Percentiles rank a stretch among this genome's conserved stretches.
Conservation (phyloP, 1,284 basidiomycete genomes). For the Heterobasidion parviporum region DNA sequence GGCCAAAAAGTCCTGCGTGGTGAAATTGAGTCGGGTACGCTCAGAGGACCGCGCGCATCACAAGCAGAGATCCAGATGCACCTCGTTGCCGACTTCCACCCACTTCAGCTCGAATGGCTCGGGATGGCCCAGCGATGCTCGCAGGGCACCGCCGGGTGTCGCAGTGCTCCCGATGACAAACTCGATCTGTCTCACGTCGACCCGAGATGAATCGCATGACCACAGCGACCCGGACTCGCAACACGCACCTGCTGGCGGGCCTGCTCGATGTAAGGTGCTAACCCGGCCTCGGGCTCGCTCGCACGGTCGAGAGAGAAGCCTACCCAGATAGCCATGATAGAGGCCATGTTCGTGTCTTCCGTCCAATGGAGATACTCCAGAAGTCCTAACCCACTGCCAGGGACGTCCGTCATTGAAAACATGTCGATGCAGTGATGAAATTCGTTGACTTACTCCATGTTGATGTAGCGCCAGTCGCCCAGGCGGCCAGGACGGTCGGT, state of each 20-base stretch:
- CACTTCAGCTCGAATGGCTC: slow-evolving; percentile 51
- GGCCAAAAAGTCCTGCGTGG: slow-evolving; percentile 39
- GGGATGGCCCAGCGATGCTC: slow-evolving; percentile 54
- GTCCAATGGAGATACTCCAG: slow-evolving; percentile 62
- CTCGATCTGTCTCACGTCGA: slow-evolving; percentile 40
- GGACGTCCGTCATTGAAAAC: no score
- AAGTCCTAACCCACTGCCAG: slow-evolving; percentile 47
- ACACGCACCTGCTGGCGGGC: slow-evolving; percentile 52
- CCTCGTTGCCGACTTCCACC: slow-evolving; percentile 64
- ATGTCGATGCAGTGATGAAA: no score
- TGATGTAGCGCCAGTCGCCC: slow-evolving; percentile 62
- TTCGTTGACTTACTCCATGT: slow-evolving; percentile 44
- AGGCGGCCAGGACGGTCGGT: slow-evolving; percentile 41
- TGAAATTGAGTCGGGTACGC: no score
- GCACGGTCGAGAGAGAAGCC: slow-evolving; percentile 50
- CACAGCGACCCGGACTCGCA: not conserved
- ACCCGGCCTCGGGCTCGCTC: slow-evolving; percentile 40
- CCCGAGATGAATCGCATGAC: no score
- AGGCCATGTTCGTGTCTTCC: slow-evolving; percentile 54
- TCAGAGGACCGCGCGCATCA: no score
- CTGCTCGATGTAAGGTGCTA: slow-evolving; percentile 57
- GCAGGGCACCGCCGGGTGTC: slow-evolving; percentile 33
- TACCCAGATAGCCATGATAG: slow-evolving; percentile 54
- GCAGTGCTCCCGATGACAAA: slow-evolving; percentile 58
- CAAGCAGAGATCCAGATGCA: slow-evolving; percentile 6